These are phyloP conservation scores for Sindora glabra DNA, from an alignment of 306 rosid genomes.

Conservation along the genomic window DNA sequence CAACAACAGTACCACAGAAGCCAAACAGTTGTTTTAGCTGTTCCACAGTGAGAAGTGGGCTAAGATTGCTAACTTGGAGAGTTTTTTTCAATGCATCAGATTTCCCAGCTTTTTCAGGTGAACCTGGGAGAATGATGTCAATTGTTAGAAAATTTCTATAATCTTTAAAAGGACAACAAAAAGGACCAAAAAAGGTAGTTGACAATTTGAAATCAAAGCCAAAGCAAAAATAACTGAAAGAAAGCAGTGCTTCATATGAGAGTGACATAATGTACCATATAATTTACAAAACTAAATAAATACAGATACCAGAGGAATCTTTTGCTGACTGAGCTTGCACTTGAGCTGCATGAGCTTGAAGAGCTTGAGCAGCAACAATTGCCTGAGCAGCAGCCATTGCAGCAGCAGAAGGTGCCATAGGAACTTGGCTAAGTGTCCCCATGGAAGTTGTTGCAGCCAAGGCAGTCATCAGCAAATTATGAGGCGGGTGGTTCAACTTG, in stretches of 20 bases:
- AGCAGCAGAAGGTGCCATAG: constrained; percentile 99
- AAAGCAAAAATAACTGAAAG: constrained; percentile 1
- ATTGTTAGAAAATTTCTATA: constrained; percentile 5
- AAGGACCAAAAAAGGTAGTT: not conserved
- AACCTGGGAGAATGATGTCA: constrained; percentile 37
- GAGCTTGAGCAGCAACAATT: constrained; percentile 98
- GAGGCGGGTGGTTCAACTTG: constrained; percentile 93
- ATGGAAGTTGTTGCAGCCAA: constrained; percentile 88
- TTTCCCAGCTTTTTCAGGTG: constrained; percentile 68
- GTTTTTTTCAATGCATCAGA: constrained; percentile 76
- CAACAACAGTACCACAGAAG: constrained; percentile 93
- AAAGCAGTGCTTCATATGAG: not conserved
- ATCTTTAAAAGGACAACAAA: not conserved
- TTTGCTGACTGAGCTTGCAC: constrained; percentile 79
- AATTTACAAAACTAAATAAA: not conserved
- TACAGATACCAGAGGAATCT: constrained; percentile 67
- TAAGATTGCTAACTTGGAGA: constrained; percentile 99
- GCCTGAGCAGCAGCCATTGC: constrained; percentile 99
- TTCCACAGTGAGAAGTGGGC: constrained; percentile 92
- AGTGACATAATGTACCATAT: not conserved
- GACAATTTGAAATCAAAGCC: not conserved
- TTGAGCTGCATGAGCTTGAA: constrained; percentile 98
- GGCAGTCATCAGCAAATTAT: constrained; percentile 91
- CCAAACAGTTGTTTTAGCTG: constrained; percentile 92
- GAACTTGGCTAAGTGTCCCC: constrained; percentile 93